phyloP scores from a whole-genome alignment of 2,329 filamentous ascomycete genomes.

The Fusarium sp. region DNA sequence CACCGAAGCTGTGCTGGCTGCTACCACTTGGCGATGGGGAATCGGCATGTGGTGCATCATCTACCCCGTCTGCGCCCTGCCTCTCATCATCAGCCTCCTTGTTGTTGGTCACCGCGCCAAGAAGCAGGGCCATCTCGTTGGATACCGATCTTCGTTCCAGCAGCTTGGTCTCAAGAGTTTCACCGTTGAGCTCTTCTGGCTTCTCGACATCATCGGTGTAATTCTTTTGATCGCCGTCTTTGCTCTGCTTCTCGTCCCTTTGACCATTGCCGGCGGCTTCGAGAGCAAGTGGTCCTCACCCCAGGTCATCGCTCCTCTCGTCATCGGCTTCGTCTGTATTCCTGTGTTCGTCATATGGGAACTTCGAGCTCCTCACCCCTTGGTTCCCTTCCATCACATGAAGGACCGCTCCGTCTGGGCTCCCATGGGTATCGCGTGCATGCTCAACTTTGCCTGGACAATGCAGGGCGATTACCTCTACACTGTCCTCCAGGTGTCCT shows the following conservation, averaged over 20 bases:
- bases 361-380: constrained; percentile 62
- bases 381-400: constrained; percentile 71
- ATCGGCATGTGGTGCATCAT: constrained; percentile 76
- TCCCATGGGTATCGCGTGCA: constrained; percentile 68
- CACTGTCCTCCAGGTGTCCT: constrained; percentile 72
- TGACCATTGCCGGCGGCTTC: constrained; percentile 62
- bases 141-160: constrained; percentile 53
- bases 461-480: constrained; percentile 75
- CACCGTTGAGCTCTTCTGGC: constrained; percentile 60
- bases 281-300: constrained; percentile 55
- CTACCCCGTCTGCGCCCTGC: constrained; percentile 69
- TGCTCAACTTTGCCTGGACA: constrained; percentile 71
- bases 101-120: constrained; percentile 66
- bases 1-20: constrained; percentile 60
- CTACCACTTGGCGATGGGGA: constrained; percentile 71
- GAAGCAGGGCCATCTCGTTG: constrained; percentile 61
- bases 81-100: constrained; percentile 66
- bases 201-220: constrained; percentile 61
- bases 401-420: constrained; percentile 75
- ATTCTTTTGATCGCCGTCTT: constrained; percentile 62
- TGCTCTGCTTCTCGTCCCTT: constrained; percentile 60
- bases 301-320: constrained; percentile 60
- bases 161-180: constrained; percentile 52
- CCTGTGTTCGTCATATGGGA: constrained; percentile 66
- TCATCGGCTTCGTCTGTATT: constrained; percentile 61